Evolutionary conservation across 441 rosid genomes (phyloP), one percentile per base, ranked within the genome.

Genomic region (Gossypium gossypioides): DNA sequence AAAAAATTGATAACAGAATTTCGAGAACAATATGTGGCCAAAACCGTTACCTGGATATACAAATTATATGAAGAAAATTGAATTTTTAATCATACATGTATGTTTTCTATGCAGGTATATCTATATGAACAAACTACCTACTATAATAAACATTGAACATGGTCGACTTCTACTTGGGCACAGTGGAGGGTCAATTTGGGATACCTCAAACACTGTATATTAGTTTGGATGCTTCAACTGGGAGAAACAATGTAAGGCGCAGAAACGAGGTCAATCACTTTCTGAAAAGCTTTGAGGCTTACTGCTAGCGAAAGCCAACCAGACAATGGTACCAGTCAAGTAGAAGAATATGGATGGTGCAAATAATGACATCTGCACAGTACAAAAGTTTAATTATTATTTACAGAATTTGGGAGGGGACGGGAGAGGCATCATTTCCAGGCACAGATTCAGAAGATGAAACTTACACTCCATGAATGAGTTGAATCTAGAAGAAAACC

Each of bases 391-490:
- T n/a, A 7, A 42, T 64, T 51, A 62, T 15, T 52, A 48, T 7
- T 16, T 27, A 50, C 25, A 15, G 59, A 3, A 9, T 15, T 7
- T 22, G 59, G 46, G 24, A 40, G 59, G 46, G 24, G 48, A 32
- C 44, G 37, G 54, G 22, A 15, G 40, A 19, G 40, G 55, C 22
- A 51, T 12, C 54, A 60, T 16, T 72, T 16, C 56, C 25, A 13
- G 34, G 4, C 21, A 52, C 10, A 55, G 59, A 55, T 55, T 19
- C 25, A 4, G 4, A 65, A 48, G 19, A 76, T 66, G 71, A 44
- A 74, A 84, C 97, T 89, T 91, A 94, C 97, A 75, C 96, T 89
- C 97, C 97, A 94, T 0, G 96, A 90, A 77, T 90, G 97, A 74
- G 97, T 94, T 72, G 90, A 80, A 83, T 94, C 99, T 1, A 94